Percentiles rank a stretch among this genome's conserved stretches.
These are phyloP conservation scores for Oryza rufipogon DNA, from an alignment of 176 grass and related monocot genomes.

Conservation along the genomic window DNA sequence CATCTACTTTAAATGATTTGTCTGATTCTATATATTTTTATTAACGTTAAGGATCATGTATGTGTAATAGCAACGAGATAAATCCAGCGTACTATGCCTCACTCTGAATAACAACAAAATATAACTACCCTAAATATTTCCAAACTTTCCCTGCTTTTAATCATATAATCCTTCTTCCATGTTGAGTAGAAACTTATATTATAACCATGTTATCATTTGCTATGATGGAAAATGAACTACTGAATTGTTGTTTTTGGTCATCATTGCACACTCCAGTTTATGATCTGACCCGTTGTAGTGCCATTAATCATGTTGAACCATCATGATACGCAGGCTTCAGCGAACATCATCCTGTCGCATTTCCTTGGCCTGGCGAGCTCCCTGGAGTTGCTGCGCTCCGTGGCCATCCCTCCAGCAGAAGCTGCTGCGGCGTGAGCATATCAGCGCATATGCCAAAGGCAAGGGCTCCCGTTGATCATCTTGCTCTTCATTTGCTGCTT, in stretches of 20 bases:
- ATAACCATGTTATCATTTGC: not conserved
- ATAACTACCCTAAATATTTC: not conserved
- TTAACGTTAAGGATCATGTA: not conserved
- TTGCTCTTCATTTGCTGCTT: not conserved
- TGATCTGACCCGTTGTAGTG: not conserved
- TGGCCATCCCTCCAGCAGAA: constrained; percentile 62
- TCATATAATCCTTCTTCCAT: not conserved
- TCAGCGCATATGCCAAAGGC: not conserved
- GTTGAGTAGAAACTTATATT: not conserved
- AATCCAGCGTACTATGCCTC: not conserved
- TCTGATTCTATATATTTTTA: not conserved
- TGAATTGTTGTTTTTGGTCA: not conserved
- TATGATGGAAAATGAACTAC: not conserved
- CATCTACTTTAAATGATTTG: not conserved
- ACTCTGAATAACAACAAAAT: not conserved
- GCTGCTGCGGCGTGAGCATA: constrained; percentile 44
- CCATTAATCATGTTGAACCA: not conserved
- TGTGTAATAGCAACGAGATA: not conserved
- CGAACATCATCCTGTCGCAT: constrained; percentile 95
- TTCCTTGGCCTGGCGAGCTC: constrained; percentile 80
- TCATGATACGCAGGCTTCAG: constrained; percentile 60
- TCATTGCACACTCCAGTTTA: not conserved
- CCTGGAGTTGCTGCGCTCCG: constrained; percentile 86
- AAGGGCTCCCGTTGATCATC: not conserved
- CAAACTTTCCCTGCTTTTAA: not conserved